Conservation (phyloP, 1,139 yeast species). For the Candida dubliniensis region DNA sequence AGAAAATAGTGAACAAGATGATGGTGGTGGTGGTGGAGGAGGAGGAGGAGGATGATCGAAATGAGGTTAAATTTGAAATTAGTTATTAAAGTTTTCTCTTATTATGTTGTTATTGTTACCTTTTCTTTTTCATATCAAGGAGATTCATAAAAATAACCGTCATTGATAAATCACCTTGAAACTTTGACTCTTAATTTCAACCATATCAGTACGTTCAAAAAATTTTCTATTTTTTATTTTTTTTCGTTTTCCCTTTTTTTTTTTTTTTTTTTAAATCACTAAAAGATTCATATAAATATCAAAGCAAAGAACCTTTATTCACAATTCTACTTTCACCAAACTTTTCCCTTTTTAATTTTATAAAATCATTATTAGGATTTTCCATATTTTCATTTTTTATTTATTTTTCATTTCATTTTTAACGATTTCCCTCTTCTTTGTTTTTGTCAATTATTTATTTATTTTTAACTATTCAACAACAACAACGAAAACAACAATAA, state of each 20-base stretch:
- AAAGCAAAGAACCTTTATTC: not conserved
- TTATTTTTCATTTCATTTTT: not conserved
- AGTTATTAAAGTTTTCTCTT: no score
- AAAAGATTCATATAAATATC: slow-evolving; percentile 1
- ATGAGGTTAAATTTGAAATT: no score
- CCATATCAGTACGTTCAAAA: not conserved
- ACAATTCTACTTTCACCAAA: not conserved
- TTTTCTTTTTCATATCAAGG: no score
- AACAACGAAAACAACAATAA: no score
- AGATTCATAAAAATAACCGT: no score
- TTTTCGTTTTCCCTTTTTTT: not conserved
- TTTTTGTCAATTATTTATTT: not conserved
- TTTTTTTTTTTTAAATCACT: not conserved
- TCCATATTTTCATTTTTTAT: not conserved
- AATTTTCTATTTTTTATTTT: not conserved
- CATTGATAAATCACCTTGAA: no score
- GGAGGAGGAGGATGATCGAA: no score
- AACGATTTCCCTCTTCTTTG: not conserved
- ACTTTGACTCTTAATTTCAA: not conserved
- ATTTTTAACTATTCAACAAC: not conserved
- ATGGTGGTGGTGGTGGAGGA: no score
- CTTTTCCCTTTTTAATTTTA: not conserved
- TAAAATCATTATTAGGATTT: no score
- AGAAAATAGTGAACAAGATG: no score
- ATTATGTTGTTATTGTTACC: no score